Percentiles rank a stretch among this genome's conserved stretches.
Evolutionary conservation across 371 early-diverging fungal genomes (phyloP).

Genomic region (Apophysomyces sp.): DNA sequence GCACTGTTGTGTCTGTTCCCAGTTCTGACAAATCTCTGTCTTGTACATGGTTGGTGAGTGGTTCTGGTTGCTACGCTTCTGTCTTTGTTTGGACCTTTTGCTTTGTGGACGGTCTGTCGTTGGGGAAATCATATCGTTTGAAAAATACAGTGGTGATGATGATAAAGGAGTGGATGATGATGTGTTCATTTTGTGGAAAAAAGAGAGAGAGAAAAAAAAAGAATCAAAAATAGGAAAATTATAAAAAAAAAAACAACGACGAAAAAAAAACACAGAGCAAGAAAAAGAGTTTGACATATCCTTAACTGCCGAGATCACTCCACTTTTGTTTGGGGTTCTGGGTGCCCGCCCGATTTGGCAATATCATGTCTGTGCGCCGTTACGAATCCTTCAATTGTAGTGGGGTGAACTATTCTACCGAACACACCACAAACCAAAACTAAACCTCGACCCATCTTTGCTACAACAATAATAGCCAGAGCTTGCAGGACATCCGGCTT

Average conservation of each 20-base stretch:
- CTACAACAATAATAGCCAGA: too few species aligned
- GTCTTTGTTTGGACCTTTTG: neutral
- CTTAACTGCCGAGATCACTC: neutral
- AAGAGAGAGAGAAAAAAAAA: too few species aligned
- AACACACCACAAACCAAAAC: too few species aligned
- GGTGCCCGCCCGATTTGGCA: neutral
- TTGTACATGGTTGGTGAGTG: neutral
- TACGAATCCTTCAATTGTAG: neutral
- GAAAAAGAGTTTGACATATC: neutral
- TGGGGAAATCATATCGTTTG: neutral
- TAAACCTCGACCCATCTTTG: too few species aligned
- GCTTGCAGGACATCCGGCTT: too few species aligned
- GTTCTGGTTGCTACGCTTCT: neutral
- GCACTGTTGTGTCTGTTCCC: neutral
- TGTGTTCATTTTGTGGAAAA: neutral
- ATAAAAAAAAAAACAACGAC: too few species aligned
- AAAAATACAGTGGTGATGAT: neutral
- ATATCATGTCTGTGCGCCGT: neutral
- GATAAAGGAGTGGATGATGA: neutral
- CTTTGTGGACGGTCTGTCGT: neutral
- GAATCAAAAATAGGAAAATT: too few species aligned
- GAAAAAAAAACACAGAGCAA: too few species aligned
- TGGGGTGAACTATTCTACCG: too few species aligned
- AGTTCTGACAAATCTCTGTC: conserved; percentile 3
- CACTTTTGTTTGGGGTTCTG: neutral